phyloP scores from a whole-genome alignment of 768 basidiomycete species.

The Suillus ampliporus region DNA sequence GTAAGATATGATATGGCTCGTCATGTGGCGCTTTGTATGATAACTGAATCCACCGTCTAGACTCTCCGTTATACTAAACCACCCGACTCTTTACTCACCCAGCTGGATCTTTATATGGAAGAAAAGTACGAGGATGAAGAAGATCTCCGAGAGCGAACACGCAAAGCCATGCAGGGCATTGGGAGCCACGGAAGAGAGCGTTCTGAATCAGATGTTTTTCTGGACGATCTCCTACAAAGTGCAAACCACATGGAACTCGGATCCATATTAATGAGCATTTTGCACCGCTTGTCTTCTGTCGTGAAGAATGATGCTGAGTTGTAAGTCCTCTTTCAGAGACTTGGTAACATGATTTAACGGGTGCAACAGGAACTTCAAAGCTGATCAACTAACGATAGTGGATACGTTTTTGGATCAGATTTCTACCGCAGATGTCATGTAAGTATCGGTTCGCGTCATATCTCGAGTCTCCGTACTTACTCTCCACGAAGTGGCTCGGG shows the following conservation, averaged over 20 bases:
- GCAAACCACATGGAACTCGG: slow-evolving; percentile 50
- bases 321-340: slow-evolving; percentile 47
- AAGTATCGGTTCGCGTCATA: neutral
- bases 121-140: slow-evolving; percentile 92
- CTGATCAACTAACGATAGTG: slow-evolving; percentile 60
- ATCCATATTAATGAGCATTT: slow-evolving; percentile 56
- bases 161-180: slow-evolving; percentile 38
- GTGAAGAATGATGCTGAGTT: slow-evolving; percentile 63
- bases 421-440: slow-evolving; percentile 1
- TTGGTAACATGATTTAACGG: slow-evolving; percentile 10
- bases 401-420: slow-evolving; percentile 59
- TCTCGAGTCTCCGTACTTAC: neutral
- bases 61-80: slow-evolving; percentile 76
- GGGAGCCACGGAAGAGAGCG: slow-evolving; percentile 25
- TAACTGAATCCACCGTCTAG: slow-evolving; percentile 42
- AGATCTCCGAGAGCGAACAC: slow-evolving; percentile 74
- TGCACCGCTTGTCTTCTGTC: slow-evolving; percentile 60
- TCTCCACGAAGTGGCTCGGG: neutral
- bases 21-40: neutral
- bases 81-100: slow-evolving; percentile 78
- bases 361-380: slow-evolving; percentile 60
- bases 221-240: slow-evolving; percentile 65
- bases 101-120: slow-evolving; percentile 82
- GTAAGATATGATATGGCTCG: slow-evolving; percentile 51
- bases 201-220: slow-evolving; percentile 57